Evolutionary conservation across 805 yeast species (phyloP).

Genomic region (Saccharomycopsis guyanensis): DNA sequence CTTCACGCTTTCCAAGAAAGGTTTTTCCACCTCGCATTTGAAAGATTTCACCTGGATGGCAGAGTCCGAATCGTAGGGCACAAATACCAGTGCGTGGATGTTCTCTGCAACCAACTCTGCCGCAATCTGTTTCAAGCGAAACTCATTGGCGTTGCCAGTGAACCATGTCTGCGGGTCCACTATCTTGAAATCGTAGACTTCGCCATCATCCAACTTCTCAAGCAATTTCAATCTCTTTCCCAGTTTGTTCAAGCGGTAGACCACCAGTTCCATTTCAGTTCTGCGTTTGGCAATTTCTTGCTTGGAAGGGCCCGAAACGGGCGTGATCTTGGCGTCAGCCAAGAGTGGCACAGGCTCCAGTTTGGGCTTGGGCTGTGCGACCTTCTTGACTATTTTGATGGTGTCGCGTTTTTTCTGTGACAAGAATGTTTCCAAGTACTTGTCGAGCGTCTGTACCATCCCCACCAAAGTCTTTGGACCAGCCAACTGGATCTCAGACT

Average conservation of each 20-base stretch:
- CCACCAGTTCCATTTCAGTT: background rate
- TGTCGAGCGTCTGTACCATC: slow-evolving; percentile 47
- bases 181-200: slow-evolving; percentile 3
- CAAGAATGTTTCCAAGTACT: slow-evolving; percentile 49
- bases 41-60: background rate
- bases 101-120: background rate
- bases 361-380: background rate
- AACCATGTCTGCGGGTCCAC: background rate
- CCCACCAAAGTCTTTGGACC: slow-evolving; percentile 47
- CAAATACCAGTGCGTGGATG: background rate
- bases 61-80: background rate
- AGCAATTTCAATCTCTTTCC: background rate
- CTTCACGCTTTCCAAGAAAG: background rate
- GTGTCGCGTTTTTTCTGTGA: slow-evolving; percentile 53
- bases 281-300: slow-evolving; percentile 2
- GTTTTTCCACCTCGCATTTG: background rate
- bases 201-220: background rate
- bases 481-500: slow-evolving; percentile 9
- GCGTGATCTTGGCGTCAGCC: background rate
- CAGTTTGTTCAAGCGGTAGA: slow-evolving; percentile 3
- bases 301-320: background rate
- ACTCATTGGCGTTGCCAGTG: background rate
- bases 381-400: slow-evolving; percentile 44
- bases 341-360: background rate
- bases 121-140: background rate